A percentile compares a stretch with the other conserved stretches of the same genome.
phyloP scores from a whole-genome alignment of 1,284 basidiomycete genomes.

The Puccinia novopanici region DNA sequence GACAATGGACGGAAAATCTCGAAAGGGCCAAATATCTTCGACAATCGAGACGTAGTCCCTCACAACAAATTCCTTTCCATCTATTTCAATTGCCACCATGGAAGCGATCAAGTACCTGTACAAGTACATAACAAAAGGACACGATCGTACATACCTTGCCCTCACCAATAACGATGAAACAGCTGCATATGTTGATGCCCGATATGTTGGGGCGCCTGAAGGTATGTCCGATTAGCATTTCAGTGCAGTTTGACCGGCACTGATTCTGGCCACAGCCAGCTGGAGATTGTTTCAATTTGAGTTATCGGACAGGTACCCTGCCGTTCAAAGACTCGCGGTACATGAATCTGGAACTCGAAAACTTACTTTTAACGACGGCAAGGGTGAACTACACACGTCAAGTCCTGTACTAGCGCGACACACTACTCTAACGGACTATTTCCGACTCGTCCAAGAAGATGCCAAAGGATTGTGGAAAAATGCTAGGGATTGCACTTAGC shows the following conservation, averaged over 20 bases:
- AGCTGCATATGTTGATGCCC: background rate
- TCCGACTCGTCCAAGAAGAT: background rate
- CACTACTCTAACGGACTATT: conserved; percentile 1
- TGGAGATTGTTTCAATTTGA: conserved; percentile 14
- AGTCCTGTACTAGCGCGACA: background rate
- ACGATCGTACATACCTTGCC: background rate
- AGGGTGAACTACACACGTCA: conserved; percentile 52
- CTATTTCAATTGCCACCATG: conserved; percentile 12
- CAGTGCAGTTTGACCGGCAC: conserved; percentile 53
- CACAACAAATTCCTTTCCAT: conserved; percentile 6
- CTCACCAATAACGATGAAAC: conserved; percentile 8
- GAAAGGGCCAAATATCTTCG: background rate
- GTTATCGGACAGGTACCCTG: conserved; percentile 2
- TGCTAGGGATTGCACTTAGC: background rate
- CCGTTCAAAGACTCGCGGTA: conserved; percentile 54
- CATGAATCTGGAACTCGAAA: conserved; percentile 61
- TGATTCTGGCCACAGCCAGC: conserved; percentile 47
- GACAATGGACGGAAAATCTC: background rate
- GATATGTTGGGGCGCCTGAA: conserved; percentile 32
- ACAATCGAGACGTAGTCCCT: too few species aligned
- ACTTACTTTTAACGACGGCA: conserved; percentile 12
- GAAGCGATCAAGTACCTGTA: conserved; percentile 39
- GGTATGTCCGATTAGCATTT: conserved; percentile 6
- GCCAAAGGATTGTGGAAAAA: background rate
- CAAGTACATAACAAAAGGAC: conserved; percentile 36